Base-by-base conservation (phyloP, 2,329 filamentous ascomycete genomes). In the Xylaria sp. region DNA sequence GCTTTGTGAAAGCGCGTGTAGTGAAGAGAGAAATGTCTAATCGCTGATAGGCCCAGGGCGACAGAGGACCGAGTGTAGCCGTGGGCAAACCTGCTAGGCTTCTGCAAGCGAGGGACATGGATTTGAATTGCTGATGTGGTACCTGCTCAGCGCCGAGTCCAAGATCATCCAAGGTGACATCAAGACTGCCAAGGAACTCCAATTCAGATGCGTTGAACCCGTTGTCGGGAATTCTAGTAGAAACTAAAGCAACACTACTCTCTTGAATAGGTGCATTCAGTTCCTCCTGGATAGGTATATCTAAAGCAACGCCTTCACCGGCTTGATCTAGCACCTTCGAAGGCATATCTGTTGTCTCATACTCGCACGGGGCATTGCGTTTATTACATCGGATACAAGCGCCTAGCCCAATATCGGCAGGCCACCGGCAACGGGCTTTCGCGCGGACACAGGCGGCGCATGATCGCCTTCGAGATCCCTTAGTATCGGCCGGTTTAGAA, bases 381-480 rank as follows among this genome's bases (percentile, higher is more conserved):
- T 53, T 58, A 37, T 53, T 23, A 4, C 55, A 58, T 3, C 55
- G 38, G 8, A 29, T 7, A n/a, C 55, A 58, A 25, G 38, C 23
- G 13, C 13, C 23, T 23, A 10, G 6, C n/a, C 10, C 17, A 17
- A n/a, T 19, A 3, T 46, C 40, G 5, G 47, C 40, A 29, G 40
- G 38, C 55, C 47, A 53, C 21, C 37, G 17, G 25, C 55, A 58
- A 9, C 55, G 55, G 33, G 38, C n/a, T 47, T 58, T 58, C 21
- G 55, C 55, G 38, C 48, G 38, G n/a, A 25, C 38, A 21, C 55
- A 58, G 4, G 47, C 47, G 23, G 8, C 8, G 13, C 55, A 58
- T 4, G 55, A 53, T 40, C 48, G 48, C 55, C 21, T 58, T 17
- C 55, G 47, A 40, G 55, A 58, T 3, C 41, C 47, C n/a, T 43